A percentile compares a stretch with the other conserved stretches of the same genome.
Evolutionary conservation across 2,329 filamentous ascomycete species (phyloP).

Genomic region (Monilinia fructicola): DNA sequence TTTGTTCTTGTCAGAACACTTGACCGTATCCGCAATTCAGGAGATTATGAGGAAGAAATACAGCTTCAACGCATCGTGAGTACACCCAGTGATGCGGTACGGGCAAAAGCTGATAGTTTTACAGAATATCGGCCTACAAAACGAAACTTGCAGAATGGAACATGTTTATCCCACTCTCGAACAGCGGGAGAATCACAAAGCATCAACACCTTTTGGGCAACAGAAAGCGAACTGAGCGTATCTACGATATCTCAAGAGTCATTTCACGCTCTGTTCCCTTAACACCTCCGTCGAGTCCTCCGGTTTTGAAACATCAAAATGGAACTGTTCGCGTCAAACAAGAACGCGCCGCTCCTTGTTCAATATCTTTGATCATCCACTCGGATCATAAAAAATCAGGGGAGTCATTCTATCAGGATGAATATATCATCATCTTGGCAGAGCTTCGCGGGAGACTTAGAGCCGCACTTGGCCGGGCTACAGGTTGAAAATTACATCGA

Average conservation of each 20-base stretch:
- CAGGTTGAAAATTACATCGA: constrained; percentile 4
- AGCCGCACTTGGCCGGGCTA: constrained; percentile 15
- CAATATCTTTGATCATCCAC: constrained; percentile 20
- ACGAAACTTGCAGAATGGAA: constrained; percentile 24
- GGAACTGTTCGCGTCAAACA: neutral
- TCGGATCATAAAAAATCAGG: constrained; percentile 10
- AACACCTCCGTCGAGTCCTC: constrained; percentile 18
- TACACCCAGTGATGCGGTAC: neutral
- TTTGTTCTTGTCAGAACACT: constrained; percentile 16
- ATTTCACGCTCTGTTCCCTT: constrained; percentile 22
- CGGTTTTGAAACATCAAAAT: neutral
- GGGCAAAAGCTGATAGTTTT: constrained; percentile 5
- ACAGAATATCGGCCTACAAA: constrained; percentile 22
- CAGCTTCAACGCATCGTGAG: constrained; percentile 18
- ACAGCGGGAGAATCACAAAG: constrained; percentile 7
- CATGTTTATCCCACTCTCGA: constrained; percentile 17
- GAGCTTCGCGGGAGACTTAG: constrained; percentile 19
- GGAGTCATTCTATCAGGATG: constrained; percentile 19
- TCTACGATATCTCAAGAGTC: neutral
- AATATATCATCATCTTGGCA: constrained; percentile 20
- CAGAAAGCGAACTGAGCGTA: constrained; percentile 10
- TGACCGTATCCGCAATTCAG: constrained; percentile 19
- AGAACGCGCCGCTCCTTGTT: constrained; percentile 3
- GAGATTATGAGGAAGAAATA: constrained; percentile 24
- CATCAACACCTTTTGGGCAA: constrained; percentile 4